Evolutionary conservation across 306 rosid species (phyloP).

Genomic region (Cucurbita ficifolia): DNA sequence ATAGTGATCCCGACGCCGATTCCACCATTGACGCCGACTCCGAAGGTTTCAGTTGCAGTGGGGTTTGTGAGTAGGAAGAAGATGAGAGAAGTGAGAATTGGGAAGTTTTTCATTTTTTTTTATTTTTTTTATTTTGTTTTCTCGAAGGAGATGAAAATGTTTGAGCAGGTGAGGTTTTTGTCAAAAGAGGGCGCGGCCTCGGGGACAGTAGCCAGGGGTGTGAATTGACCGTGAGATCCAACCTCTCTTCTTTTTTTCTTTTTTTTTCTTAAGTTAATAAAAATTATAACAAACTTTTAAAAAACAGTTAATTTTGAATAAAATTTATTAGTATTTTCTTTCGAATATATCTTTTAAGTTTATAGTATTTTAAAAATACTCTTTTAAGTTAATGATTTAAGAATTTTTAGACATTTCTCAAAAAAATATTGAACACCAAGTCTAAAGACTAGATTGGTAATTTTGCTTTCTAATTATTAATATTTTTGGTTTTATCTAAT

Average conservation of each 20-base stretch:
- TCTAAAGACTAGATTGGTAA: too few relatives aligned
- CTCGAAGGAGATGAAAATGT: background rate
- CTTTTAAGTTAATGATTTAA: too few relatives aligned
- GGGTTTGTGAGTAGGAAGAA: background rate
- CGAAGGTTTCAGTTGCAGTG: background rate
- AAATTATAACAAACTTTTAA: too few relatives aligned
- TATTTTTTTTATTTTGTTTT: background rate
- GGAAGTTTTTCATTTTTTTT: background rate
- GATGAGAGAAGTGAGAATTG: background rate
- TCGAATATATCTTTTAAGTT: too few relatives aligned
- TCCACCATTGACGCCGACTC: background rate
- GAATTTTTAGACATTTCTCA: too few relatives aligned
- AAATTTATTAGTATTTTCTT: too few relatives aligned
- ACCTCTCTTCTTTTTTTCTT: background rate
- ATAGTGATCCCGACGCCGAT: slow-evolving; percentile 17
- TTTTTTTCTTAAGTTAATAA: too few relatives aligned
- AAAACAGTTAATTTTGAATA: too few relatives aligned
- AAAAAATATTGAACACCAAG: too few relatives aligned
- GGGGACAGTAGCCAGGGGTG: background rate
- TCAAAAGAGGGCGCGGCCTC: background rate
- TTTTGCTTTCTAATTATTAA: background rate
- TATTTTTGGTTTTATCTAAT: background rate
- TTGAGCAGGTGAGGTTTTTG: background rate
- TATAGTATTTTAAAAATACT: too few relatives aligned
- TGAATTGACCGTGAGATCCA: background rate